A percentile compares a stretch with the other conserved stretches of the same genome.
phyloP scores from a whole-genome alignment of 2,329 filamentous ascomycete genomes.

The Zymoseptoria crescenta region DNA sequence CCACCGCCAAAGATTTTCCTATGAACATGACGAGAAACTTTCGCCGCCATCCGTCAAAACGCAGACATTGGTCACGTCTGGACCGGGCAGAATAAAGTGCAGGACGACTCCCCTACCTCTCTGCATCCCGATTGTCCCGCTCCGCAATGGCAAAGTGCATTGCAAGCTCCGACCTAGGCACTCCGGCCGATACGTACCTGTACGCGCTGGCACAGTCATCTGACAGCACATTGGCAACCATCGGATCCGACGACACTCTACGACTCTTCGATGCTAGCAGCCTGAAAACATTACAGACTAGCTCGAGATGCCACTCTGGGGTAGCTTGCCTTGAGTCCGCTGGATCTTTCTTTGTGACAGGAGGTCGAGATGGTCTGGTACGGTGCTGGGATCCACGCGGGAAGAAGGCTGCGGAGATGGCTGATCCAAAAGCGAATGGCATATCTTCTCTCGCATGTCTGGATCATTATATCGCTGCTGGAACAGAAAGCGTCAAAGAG shows the following conservation, averaged over 20 bases:
- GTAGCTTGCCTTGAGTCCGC: conserved; percentile 52
- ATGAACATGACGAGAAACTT: not conserved
- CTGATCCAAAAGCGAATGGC: conserved; percentile 42
- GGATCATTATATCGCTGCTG: conserved; percentile 57
- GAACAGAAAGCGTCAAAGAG: conserved; percentile 52
- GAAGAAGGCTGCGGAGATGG: conserved; percentile 15
- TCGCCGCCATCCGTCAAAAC: not conserved
- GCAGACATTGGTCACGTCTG: conserved; percentile 1
- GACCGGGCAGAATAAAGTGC: not conserved
- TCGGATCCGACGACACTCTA: conserved; percentile 64
- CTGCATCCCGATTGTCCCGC: not conserved
- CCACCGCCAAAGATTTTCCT: not conserved
- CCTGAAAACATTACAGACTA: conserved; percentile 45
- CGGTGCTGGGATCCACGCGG: conserved; percentile 21
- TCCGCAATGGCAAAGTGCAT: conserved; percentile 10
- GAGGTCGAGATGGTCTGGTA: conserved; percentile 63
- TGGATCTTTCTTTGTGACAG: conserved; percentile 52
- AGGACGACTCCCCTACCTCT: not conserved
- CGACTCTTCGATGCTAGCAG: conserved; percentile 55
- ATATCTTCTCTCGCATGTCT: conserved; percentile 60
- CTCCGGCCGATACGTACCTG: conserved; percentile 40
- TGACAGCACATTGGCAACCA: conserved; percentile 45
- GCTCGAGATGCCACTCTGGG: conserved; percentile 51
- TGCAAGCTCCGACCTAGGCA: conserved; percentile 8
- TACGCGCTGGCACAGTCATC: conserved; percentile 44